A percentile compares a stretch with the other conserved stretches of the same genome.
Conservation (phyloP, 441 rosid genomes). For the Euphorbia schlechtendalii region DNA sequence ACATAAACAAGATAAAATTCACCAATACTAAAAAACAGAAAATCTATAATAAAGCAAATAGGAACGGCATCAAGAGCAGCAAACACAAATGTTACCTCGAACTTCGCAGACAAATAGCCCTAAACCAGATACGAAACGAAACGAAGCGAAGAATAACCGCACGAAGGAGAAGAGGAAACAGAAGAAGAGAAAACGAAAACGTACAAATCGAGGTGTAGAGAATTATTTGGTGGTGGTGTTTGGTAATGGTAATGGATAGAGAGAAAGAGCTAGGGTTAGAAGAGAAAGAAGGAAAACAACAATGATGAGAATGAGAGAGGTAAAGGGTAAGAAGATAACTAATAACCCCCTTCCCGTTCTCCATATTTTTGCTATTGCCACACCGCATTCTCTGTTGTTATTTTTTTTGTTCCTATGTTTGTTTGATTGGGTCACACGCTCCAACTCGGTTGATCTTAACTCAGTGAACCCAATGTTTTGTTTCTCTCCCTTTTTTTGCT, state of each 20-base stretch:
- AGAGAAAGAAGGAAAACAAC: constrained; percentile 22
- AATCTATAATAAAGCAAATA: constrained; percentile 1
- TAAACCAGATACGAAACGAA: constrained; percentile 15
- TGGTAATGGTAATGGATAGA: constrained; percentile 10
- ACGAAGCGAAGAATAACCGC: constrained; percentile 7
- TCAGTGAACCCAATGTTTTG: constrained; percentile 21
- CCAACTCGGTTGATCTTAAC: constrained; percentile 30
- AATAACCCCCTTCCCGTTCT: constrained; percentile 38
- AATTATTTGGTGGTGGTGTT: constrained; percentile 3
- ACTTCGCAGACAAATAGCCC: no score
- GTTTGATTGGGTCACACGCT: constrained; percentile 27
- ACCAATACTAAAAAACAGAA: background rate
- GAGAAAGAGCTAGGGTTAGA: constrained; percentile 38
- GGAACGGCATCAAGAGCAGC: no score
- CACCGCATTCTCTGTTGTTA: constrained; percentile 37
- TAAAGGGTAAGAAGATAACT: constrained; percentile 26
- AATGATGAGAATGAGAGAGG: constrained; percentile 25
- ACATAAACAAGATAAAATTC: constrained; percentile 13
- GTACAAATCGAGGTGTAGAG: background rate
- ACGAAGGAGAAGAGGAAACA: constrained; percentile 5
- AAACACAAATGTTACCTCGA: constrained; percentile 19
- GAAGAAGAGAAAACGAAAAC: no score
- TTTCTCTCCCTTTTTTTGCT: constrained; percentile 7
- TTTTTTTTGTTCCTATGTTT: constrained; percentile 16
- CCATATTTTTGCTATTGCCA: constrained; percentile 82